A percentile compares a stretch with the other conserved stretches of the same genome.
Evolutionary conservation across 2,329 filamentous ascomycete genomes (phyloP).

Genomic region (Sporothrix variecibatus): DNA sequence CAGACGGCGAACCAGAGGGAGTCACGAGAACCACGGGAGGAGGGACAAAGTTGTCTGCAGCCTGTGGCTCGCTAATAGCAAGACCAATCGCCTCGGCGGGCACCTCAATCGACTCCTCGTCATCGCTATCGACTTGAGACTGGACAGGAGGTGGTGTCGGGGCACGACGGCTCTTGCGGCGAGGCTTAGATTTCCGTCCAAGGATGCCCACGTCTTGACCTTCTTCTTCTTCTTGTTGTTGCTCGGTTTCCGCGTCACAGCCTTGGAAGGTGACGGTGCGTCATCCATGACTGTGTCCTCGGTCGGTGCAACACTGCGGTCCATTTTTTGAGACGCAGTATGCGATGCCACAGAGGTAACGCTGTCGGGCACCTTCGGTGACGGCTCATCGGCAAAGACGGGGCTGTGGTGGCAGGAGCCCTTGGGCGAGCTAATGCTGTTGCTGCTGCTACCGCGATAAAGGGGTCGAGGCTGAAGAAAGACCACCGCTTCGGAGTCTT

Average conservation of each 20-base stretch:
- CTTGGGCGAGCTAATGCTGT: constrained; percentile 45
- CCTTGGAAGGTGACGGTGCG: constrained; percentile 34
- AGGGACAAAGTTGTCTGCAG: neutral
- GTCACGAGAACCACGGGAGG: constrained; percentile 47
- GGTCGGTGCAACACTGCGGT: neutral
- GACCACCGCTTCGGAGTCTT: constrained; percentile 61
- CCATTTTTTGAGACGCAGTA: neutral
- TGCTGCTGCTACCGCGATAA: constrained; percentile 39
- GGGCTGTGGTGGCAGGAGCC: constrained; percentile 52
- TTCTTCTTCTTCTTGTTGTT: constrained; percentile 66
- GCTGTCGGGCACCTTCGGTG: constrained; percentile 30
- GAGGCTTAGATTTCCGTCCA: constrained; percentile 60
- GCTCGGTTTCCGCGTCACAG: constrained; percentile 36
- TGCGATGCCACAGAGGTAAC: neutral
- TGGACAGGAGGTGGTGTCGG: constrained; percentile 49
- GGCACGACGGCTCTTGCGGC: constrained; percentile 48
- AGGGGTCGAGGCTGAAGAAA: constrained; percentile 63
- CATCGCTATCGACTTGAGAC: constrained; percentile 37
- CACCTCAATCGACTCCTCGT: constrained; percentile 33
- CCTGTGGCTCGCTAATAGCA: constrained; percentile 31
- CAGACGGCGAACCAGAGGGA: constrained; percentile 40
- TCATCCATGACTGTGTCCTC: neutral
- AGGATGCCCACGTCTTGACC: constrained; percentile 74
- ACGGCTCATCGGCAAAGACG: constrained; percentile 46
- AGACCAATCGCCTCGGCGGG: constrained; percentile 36